Evolutionary conservation across 2,329 filamentous ascomycete species (phyloP).

Genomic region (Apiospora aurea): DNA sequence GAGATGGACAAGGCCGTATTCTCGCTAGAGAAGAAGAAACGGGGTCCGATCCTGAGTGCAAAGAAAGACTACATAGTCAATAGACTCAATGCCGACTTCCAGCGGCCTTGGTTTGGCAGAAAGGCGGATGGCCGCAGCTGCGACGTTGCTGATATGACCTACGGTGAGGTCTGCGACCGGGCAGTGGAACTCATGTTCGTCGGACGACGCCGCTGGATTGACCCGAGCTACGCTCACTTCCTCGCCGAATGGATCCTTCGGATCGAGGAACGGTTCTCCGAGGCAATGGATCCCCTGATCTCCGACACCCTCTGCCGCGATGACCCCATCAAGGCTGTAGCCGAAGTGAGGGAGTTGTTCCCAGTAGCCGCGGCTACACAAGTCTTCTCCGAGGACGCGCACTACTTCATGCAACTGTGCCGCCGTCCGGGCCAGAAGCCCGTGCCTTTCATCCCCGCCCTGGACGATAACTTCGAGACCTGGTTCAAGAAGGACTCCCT

Average conservation of each 20-base stretch:
- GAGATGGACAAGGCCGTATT: constrained; percentile 46
- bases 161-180: constrained; percentile 51
- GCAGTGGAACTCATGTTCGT: constrained; percentile 54
- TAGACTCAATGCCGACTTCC: constrained; percentile 55
- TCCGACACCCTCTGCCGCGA: constrained; percentile 18
- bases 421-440: constrained; percentile 42
- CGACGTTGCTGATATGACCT: constrained; percentile 56
- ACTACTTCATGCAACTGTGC: constrained; percentile 42
- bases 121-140: constrained; percentile 50
- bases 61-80: constrained; percentile 52
- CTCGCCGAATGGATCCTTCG: constrained; percentile 37
- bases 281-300: constrained; percentile 23
- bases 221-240: constrained; percentile 37
- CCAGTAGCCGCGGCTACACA: constrained; percentile 31
- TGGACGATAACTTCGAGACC: constrained; percentile 46
- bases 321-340: constrained; percentile 21
- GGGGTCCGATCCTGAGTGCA: constrained; percentile 49
- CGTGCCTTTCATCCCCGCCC: constrained; percentile 43
- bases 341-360: constrained; percentile 24
- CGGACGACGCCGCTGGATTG: constrained; percentile 48
- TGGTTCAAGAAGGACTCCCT: constrained; percentile 51
- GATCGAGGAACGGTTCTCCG: constrained; percentile 32
- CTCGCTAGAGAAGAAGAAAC: constrained; percentile 42
- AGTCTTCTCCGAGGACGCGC: constrained; percentile 34
- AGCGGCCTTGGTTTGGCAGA: constrained; percentile 56